Percentiles rank a stretch among this genome's conserved stretches.
phyloP scores from a whole-genome alignment of 2,329 filamentous ascomycete species.

The Didymella lethalis region DNA sequence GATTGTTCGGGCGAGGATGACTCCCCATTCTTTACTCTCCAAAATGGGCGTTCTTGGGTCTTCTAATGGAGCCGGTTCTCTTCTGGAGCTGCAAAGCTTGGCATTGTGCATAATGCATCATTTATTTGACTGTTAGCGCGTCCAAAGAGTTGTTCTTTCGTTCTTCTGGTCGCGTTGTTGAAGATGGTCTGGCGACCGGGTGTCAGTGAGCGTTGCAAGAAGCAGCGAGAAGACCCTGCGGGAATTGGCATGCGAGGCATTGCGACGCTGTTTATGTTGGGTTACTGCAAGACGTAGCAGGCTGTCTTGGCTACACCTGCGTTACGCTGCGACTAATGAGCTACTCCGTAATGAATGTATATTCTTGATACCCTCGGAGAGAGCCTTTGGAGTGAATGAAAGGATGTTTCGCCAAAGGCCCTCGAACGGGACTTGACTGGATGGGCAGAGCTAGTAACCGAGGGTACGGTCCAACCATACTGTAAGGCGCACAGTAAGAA shows the following conservation, averaged over 20 bases:
- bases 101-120: constrained; percentile 23
- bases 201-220: constrained; percentile 7
- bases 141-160: constrained; percentile 8
- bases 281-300: constrained; percentile 2
- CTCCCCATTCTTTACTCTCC: constrained; percentile 1
- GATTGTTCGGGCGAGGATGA: constrained; percentile 4
- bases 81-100: constrained; percentile 12
- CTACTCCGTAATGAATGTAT: constrained; percentile 24
- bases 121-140: constrained; percentile 15
- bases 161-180: background rate
- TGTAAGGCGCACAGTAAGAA: too few species aligned
- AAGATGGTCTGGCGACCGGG: background rate
- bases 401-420: too few species aligned
- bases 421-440: background rate
- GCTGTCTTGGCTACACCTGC: constrained; percentile 8
- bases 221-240: background rate
- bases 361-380: constrained; percentile 21
- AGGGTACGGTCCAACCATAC: too few species aligned
- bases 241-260: background rate
- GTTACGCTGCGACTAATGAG: constrained; percentile 19
- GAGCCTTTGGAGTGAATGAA: background rate
- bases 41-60: constrained; percentile 15
- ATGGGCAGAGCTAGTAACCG: background rate
- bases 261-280: constrained; percentile 4
- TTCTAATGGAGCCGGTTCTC: constrained; percentile 15